Evolutionary conservation across 441 rosid species (phyloP).

Genomic region (California macrophylla): DNA sequence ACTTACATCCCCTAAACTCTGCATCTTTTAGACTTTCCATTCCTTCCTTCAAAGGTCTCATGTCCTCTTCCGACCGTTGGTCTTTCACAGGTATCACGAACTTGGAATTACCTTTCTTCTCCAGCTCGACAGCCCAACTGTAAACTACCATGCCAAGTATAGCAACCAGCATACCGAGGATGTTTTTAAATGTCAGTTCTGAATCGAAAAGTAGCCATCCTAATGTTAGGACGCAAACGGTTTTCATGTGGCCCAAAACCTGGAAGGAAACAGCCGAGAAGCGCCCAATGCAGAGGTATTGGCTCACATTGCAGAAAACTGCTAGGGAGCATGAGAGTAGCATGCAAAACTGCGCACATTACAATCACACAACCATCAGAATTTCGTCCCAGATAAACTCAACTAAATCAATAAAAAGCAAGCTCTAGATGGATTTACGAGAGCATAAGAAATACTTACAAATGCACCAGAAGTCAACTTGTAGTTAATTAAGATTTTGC

Average conservation of each 20-base stretch:
- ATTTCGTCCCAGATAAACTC: not conserved
- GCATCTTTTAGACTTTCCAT: no score
- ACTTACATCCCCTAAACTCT: conserved; percentile 5
- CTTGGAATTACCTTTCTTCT: conserved; percentile 39
- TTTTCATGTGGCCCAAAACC: conserved; percentile 68
- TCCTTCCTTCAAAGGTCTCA: conserved; percentile 65
- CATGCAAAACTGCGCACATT: conserved; percentile 21
- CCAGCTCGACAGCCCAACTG: conserved; percentile 76
- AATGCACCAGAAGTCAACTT: conserved; percentile 25
- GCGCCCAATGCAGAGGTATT: conserved; percentile 85
- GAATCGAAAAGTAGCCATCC: conserved; percentile 86
- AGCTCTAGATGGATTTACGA: no score
- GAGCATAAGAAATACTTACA: conserved; percentile 13
- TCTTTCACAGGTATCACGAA: conserved; percentile 30
- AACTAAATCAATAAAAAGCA: not conserved
- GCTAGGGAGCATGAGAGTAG: conserved; percentile 26
- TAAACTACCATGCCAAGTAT: conserved; percentile 72
- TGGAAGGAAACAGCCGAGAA: conserved; percentile 48
- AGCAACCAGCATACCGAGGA: conserved; percentile 66
- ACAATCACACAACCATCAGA: not conserved
- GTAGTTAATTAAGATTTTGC: conserved; percentile 17
- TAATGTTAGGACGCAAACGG: conserved; percentile 63
- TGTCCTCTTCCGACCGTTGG: conserved; percentile 77
- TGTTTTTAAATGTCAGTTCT: conserved; percentile 60
- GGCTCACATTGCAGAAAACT: conserved; percentile 62